Base-by-base conservation (phyloP, 2,329 filamentous ascomycete genomes). In the Clonostachys solani region DNA sequence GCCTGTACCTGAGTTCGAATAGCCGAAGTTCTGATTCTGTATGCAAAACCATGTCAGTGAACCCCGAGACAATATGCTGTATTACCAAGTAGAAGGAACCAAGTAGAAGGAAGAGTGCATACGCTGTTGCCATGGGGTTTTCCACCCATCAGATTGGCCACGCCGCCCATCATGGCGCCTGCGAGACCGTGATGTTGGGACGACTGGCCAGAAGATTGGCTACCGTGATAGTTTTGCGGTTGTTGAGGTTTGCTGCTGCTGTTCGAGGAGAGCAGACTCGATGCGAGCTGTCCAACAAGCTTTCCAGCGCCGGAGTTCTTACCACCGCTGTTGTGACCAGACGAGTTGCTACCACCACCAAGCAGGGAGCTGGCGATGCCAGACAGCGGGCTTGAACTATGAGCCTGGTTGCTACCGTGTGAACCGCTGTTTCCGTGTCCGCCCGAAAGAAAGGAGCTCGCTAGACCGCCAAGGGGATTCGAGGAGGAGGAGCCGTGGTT, bases 1-100 rank as follows among this genome's bases (percentile, higher is more conserved):
- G 51, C 74, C 62, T 40, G 76, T 69, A 40, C 74, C 75, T 5
- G 72, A 62, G 56, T 78, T 78, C 18, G 80, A 81, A 62, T 86
- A 86, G 33, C 83, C 84, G 59, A 79, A 89, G 58, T 76, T 79
- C 52, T 81, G 74, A 50, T 69, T 68, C 70, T 78, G 52, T 29
- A 33, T 34, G 43, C 5, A n/a, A 38, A 38, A 42, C 34, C 64
- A 65, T 51, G 62, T 66, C 64, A 42, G 55, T 55, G 23, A 29
- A 29, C 10, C 9, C 23, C 23, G 23, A 29, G 8, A 29, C 9
- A 10, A 29, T 29, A 29, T 29, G 23, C 3, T 29, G 23, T 29
- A 29, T 29, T 10, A 29, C 23, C 23, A 29, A 29, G 23, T 29
- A 29, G 23, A 29, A 29, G 23, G 23, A 29, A 29, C 23, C 23